phyloP scores from a whole-genome alignment of 768 basidiomycete species.

The Tricholoma terreum region DNA sequence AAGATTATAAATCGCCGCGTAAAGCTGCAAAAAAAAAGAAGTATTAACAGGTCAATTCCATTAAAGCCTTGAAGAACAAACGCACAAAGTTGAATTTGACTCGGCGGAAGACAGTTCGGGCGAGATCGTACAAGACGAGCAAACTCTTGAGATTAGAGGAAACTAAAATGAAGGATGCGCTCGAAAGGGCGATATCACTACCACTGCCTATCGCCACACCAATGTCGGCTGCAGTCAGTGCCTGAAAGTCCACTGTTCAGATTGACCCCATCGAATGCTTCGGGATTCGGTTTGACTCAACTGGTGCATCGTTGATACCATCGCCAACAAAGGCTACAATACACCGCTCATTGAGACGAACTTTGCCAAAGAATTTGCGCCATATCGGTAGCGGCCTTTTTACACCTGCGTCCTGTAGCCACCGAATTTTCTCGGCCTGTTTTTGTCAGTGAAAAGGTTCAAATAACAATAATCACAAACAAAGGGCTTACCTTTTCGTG shows the following conservation, averaged over 20 bases:
- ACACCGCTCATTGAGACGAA: constrained; percentile 31
- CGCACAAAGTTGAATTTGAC: constrained; percentile 76
- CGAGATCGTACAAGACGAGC: constrained; percentile 59
- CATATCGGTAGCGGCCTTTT: not conserved
- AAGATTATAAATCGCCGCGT: constrained; percentile 68
- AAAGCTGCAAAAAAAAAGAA: constrained; percentile 47
- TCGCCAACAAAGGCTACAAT: constrained; percentile 61
- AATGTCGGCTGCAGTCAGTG: constrained; percentile 55
- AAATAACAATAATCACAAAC: constrained; percentile 5
- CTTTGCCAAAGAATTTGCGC: not conserved
- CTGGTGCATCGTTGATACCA: constrained; percentile 63
- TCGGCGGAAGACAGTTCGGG: constrained; percentile 59
- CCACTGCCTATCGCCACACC: constrained; percentile 68
- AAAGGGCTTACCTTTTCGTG: constrained; percentile 60
- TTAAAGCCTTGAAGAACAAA: not conserved
- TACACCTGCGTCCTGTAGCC: constrained; percentile 38
- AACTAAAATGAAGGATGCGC: constrained; percentile 77
- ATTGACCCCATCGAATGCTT: not conserved
- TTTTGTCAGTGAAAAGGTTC: not conserved
- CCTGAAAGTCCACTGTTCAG: constrained; percentile 19
- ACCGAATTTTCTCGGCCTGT: constrained; percentile 56
- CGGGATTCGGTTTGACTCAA: constrained; percentile 17
- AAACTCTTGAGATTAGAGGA: constrained; percentile 62
- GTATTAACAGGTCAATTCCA: not conserved
- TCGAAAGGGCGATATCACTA: constrained; percentile 74